Percentiles rank a stretch among this genome's conserved stretches.
phyloP scores from a whole-genome alignment of 2,329 filamentous ascomycete species.

The Aspergillus spinulosporus region DNA sequence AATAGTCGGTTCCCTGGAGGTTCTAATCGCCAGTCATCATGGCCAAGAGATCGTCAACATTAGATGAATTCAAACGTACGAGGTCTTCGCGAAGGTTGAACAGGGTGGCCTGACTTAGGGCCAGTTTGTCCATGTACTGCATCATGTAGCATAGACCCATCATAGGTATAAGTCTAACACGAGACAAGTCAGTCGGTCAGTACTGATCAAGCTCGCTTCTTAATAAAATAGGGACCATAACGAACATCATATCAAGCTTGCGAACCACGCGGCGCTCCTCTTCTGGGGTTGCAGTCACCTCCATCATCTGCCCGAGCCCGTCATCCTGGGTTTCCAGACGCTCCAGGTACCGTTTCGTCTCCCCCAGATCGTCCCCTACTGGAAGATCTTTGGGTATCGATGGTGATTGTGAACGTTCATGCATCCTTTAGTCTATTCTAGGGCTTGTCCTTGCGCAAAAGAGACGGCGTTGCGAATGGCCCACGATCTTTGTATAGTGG shows the following conservation, averaged over 20 bases:
- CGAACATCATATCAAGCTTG: constrained; percentile 28
- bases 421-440: no score
- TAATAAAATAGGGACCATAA: constrained; percentile 4
- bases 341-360: no score
- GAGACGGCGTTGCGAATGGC: no score
- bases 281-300: constrained; percentile 25
- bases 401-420: no score
- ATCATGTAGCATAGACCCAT: constrained; percentile 34
- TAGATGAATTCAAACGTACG: background rate
- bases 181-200: background rate
- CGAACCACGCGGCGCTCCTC: constrained; percentile 27
- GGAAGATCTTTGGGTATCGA: no score
- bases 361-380: no score
- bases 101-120: constrained; percentile 32
- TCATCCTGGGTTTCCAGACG: constrained; percentile 23
- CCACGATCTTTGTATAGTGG: no score
- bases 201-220: background rate
- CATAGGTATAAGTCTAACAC: constrained; percentile 27
- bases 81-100: constrained; percentile 29
- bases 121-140: constrained; percentile 34
- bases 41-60: no score
- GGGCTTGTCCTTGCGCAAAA: no score
- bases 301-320: constrained; percentile 29
- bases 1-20: constrained; percentile 24
- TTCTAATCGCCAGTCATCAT: background rate